Conservation (phyloP, 768 basidiomycete genomes). For the Boletellus emodensis region DNA sequence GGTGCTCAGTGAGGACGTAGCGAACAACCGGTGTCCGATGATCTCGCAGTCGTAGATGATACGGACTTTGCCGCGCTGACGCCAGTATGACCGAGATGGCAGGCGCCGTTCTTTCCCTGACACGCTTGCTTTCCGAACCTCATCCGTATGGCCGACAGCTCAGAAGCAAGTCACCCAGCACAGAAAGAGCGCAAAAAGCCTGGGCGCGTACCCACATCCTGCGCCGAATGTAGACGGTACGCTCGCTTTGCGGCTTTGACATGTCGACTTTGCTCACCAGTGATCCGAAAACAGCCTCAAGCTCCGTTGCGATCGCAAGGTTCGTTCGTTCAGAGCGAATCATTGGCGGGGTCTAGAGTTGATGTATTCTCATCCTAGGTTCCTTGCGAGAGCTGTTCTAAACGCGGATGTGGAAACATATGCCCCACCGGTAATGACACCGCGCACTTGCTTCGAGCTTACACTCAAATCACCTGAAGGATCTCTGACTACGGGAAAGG, state of each 20-base stretch:
- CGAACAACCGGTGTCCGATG: too few relatives aligned
- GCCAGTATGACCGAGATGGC: too few relatives aligned
- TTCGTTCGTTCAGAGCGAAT: slow-evolving; percentile 16
- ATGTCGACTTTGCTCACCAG: not conserved
- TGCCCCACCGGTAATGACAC: slow-evolving; percentile 65
- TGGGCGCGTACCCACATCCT: slow-evolving; percentile 44
- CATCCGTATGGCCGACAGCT: slow-evolving; percentile 2
- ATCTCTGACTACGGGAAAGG: slow-evolving; percentile 53
- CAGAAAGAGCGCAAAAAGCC: slow-evolving; percentile 43
- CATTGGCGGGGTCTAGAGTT: too few relatives aligned
- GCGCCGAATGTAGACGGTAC: slow-evolving; percentile 39
- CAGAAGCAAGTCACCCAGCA: slow-evolving; percentile 9
- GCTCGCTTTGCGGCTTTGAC: slow-evolving; percentile 1
- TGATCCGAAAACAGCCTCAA: slow-evolving; percentile 42
- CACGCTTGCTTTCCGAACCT: not conserved
- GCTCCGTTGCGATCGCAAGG: slow-evolving; percentile 62
- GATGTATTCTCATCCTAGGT: slow-evolving; percentile 38
- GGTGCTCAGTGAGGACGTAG: too few relatives aligned
- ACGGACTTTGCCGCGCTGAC: too few relatives aligned
- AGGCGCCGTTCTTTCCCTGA: too few relatives aligned
- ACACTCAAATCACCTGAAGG: slow-evolving; percentile 32
- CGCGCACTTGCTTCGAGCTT: slow-evolving; percentile 1
- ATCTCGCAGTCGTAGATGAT: too few relatives aligned
- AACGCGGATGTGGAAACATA: slow-evolving; percentile 68
- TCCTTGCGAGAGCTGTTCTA: slow-evolving; percentile 75